A percentile compares a stretch with the other conserved stretches of the same genome.
Evolutionary conservation across 495 filamentous ascomycete genomes (phyloP).

Genomic region (Penicillium lagena): DNA sequence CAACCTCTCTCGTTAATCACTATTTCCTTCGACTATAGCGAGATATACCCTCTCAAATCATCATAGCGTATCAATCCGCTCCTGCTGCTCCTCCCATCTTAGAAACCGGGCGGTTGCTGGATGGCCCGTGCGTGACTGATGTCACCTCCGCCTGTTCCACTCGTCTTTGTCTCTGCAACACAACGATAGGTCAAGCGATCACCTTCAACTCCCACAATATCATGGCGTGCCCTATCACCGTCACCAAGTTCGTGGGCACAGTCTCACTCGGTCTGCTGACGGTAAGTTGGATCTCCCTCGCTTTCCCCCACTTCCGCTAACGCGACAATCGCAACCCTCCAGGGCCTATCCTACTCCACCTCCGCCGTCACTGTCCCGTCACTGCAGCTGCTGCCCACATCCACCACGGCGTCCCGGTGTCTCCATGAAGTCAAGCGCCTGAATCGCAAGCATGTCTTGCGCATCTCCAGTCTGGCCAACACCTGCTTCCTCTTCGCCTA

Average conservation of each 20-base stretch:
- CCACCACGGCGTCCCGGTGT: conserved; percentile 56
- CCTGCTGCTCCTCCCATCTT: no score
- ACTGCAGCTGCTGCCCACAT: conserved; percentile 68
- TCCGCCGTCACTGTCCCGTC: conserved; percentile 67
- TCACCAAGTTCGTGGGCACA: conserved; percentile 85
- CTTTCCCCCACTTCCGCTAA: not conserved
- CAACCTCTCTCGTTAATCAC: no score
- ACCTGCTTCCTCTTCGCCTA: conserved; percentile 67
- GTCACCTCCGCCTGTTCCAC: conserved; percentile 8
- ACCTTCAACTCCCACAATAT: conserved; percentile 4
- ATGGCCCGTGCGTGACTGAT: conserved; percentile 12
- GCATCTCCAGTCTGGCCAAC: conserved; percentile 54
- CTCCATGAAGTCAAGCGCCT: conserved; percentile 55
- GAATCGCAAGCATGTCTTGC: conserved; percentile 51
- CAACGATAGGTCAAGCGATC: not conserved
- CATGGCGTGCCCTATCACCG: conserved; percentile 67
- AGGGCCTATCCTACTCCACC: conserved; percentile 83
- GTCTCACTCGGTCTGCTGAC: conserved; percentile 81
- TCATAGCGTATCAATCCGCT: no score
- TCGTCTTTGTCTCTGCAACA: not conserved
- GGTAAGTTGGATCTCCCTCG: conserved; percentile 40
- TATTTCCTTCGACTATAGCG: no score
- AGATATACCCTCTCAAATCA: no score
- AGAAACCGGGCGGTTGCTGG: conserved; percentile 10
- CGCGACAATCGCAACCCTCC: not conserved